Percentiles rank a stretch among this genome's conserved stretches.
Evolutionary conservation across 2,329 filamentous ascomycete species (phyloP).

Genomic region (Cladorrhinum sp.): DNA sequence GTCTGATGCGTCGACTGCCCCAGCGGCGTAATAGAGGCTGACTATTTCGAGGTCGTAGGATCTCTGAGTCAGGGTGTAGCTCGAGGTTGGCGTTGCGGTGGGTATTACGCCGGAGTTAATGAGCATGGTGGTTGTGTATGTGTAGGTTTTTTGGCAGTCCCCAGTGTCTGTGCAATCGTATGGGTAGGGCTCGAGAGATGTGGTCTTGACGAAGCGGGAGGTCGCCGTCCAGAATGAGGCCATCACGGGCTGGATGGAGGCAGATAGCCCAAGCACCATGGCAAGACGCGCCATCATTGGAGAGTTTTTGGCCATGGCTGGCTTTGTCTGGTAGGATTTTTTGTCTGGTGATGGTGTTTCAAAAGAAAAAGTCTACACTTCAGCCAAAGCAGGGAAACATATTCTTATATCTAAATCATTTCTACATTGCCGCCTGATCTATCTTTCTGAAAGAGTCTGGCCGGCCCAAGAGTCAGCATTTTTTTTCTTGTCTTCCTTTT

Average conservation of each 20-base stretch:
- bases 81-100: slow-evolving; percentile 4
- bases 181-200: not conserved
- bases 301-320: not conserved
- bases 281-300: slow-evolving; percentile 10
- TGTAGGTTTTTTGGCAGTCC: slow-evolving; percentile 2
- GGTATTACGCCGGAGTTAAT: slow-evolving; percentile 10
- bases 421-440: not conserved
- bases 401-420: not conserved
- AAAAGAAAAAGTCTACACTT: not conserved
- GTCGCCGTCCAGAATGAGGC: slow-evolving; percentile 17
- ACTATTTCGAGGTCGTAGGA: slow-evolving; percentile 14
- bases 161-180: not conserved
- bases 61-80: not conserved
- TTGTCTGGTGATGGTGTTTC: not conserved
- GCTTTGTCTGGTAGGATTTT: not conserved
- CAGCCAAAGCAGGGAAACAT: no score
- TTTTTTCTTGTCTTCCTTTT: not conserved
- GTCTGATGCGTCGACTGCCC: slow-evolving; percentile 5
- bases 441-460: not conserved
- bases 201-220: not conserved
- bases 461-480: not conserved
- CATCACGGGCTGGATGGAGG: slow-evolving; percentile 10
- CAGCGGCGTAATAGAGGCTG: not conserved
- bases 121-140: not conserved
- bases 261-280: not conserved